Percentiles rank a stretch among this genome's conserved stretches.
These are phyloP conservation scores for Verruconis gallopava DNA, from an alignment of 2,329 filamentous ascomycete species.

Conservation along the genomic window DNA sequence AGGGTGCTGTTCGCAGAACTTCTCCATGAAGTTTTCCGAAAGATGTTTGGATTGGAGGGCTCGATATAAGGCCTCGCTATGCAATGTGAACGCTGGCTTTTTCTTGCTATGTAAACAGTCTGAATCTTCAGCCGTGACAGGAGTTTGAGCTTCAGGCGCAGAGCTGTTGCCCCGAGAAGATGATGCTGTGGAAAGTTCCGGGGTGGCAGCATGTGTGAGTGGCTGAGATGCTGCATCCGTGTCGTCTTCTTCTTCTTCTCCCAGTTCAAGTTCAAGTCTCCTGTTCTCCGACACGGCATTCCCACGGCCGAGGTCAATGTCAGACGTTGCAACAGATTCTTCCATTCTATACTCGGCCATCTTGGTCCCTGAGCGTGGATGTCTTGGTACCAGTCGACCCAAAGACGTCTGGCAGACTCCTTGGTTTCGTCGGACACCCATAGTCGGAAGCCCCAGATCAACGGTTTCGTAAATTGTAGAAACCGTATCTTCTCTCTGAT, in stretches of 20 bases:
- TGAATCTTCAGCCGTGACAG: slow-evolving; percentile 77
- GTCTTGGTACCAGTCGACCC: too few species aligned
- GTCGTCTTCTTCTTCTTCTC: not conserved
- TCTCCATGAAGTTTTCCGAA: too few species aligned
- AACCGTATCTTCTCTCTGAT: too few species aligned
- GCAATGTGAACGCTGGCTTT: slow-evolving; percentile 79
- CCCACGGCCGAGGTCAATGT: not conserved
- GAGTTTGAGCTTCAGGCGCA: slow-evolving; percentile 60
- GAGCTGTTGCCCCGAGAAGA: slow-evolving; percentile 51
- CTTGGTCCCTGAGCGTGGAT: not conserved
- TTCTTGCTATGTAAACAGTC: slow-evolving; percentile 64
- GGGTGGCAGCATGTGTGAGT: not conserved
- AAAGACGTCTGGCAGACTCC: too few species aligned
- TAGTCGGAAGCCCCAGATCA: too few species aligned
- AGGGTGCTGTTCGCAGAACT: too few species aligned
- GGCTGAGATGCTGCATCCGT: not conserved
- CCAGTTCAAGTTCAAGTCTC: slow-evolving; percentile 3
- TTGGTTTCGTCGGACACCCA: too few species aligned
- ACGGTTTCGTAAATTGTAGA: too few species aligned
- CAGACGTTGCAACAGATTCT: not conserved
- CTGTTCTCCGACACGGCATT: not conserved
- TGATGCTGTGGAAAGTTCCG: not conserved
- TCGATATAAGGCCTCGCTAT: too few species aligned
- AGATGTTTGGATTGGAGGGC: too few species aligned
- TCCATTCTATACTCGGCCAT: not conserved